Base-by-base conservation (phyloP, 805 yeast genomes). In the Suhomyces prunicola region DNA sequence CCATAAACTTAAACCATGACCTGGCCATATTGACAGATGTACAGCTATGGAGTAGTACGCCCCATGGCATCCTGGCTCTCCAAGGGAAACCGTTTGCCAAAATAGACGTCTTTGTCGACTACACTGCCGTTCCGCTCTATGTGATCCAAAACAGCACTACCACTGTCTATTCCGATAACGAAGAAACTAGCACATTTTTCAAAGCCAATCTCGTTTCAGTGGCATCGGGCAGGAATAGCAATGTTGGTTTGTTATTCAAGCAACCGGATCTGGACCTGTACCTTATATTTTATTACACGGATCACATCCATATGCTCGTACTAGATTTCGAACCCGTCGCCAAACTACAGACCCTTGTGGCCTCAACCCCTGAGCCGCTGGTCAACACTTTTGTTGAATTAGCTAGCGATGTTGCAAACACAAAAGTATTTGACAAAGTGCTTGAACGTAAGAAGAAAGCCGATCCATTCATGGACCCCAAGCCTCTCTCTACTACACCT, bases 341-440 rank as follows among this genome's bases (percentile, higher is more conserved):
- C 15, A 10, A 41, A 22, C 10, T n/a, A 13, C 33, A 41, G n/a
- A 8, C 15, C n/a, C 47, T 35, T 2, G 13, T 51, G 17, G 46
- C 26, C 3, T 7, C 44, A n/a, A 6, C 13, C 24, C 13, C 35
- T 13, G 46, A 17, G 31, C 6, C 35, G 2, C 13, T 26, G 13
- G 23, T 36, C 50, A 48, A 46, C 26, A 46, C 49, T 5, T 46
- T 46, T 13, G 26, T 46, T 6, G 49, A 46, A 7, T 12, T 13
- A 6, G 39, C 29, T 5, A 10, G 24, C 4, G 45, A 31, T 15
- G 54, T 10, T 17, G 41, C 44, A 15, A 54, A 55, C 35, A 52
- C 64, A 7, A 58, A 67, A 7, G 63, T 69, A 1, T 71, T 73
- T 45, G 79, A 74, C 56, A 67, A 69, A 44, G 74, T 73, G 4